Evolutionary conservation across 495 filamentous ascomycete genomes (phyloP).

Genomic region (Astrothelium macrocarpum): DNA sequence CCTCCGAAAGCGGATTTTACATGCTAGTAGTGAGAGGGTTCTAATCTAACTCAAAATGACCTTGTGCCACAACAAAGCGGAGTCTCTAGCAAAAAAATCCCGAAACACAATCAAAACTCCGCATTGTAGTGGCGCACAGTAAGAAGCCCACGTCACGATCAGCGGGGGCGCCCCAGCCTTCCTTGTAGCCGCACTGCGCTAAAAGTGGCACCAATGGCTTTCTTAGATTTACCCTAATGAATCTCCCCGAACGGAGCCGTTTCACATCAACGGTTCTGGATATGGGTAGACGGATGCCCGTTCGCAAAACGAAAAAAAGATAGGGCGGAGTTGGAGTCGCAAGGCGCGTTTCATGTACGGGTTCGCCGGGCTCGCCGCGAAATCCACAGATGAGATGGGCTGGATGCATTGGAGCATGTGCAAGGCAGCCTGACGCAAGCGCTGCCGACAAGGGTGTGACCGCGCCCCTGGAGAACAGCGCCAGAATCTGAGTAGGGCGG

Average conservation of each 20-base stretch:
- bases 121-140: background rate
- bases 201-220: background rate
- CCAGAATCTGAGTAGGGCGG: slow-evolving; percentile 2
- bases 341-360: background rate
- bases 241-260: background rate
- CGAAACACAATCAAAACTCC: background rate
- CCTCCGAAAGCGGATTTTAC: too few species aligned
- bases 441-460: background rate
- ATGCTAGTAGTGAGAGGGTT: too few species aligned
- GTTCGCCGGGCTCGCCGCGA: background rate
- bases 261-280: background rate
- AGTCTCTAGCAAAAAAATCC: too few species aligned
- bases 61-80: too few species aligned
- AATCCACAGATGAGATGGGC: background rate
- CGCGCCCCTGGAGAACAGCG: background rate
- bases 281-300: background rate
- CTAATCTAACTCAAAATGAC: too few species aligned
- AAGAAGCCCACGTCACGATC: slow-evolving; percentile 1
- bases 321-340: background rate
- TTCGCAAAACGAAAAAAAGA: background rate
- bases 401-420: background rate
- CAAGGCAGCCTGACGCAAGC: background rate
- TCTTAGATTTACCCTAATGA: background rate
- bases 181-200: background rate
- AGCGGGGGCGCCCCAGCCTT: background rate